Evolutionary conservation across 2,329 filamentous ascomycete species (phyloP).

Genomic region (Coniochaeta ligniaria): DNA sequence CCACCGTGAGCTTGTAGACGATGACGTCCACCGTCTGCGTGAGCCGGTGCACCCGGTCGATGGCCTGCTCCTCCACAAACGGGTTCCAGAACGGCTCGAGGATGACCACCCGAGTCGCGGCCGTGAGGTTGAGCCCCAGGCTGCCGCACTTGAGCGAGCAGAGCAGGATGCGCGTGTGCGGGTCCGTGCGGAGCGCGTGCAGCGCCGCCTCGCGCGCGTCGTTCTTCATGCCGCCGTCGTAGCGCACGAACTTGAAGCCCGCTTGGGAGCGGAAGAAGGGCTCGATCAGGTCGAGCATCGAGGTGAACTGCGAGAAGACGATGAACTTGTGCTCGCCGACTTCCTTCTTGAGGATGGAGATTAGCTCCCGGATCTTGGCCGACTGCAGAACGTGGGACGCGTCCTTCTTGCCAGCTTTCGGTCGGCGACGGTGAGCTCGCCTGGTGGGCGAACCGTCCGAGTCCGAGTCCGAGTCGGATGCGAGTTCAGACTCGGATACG

Average conservation of each 20-base stretch:
- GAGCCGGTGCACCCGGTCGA: conserved; percentile 95
- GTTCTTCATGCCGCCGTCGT: conserved; percentile 93
- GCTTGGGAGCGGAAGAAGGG: conserved; percentile 69
- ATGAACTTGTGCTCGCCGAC: conserved; percentile 87
- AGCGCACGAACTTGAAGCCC: conserved; percentile 74
- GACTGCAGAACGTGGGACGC: conserved; percentile 56
- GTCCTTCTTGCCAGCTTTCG: conserved; percentile 31
- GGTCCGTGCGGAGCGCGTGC: conserved; percentile 66
- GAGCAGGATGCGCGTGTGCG: conserved; percentile 71
- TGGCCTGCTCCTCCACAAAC: conserved; percentile 97
- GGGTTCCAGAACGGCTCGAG: conserved; percentile 99
- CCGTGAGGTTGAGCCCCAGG: conserved; percentile 87
- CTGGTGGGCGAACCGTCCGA: conserved; percentile 15
- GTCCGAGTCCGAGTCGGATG: conserved; percentile 23
- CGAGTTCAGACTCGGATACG: conserved; percentile 32
- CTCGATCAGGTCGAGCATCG: conserved; percentile 94
- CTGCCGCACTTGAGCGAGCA: conserved; percentile 94
- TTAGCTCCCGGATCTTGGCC: conserved; percentile 84
- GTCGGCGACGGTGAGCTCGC: conserved; percentile 12
- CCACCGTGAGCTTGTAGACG: conserved; percentile 89
- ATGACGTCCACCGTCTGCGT: conserved; percentile 93
- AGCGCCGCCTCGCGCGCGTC: conserved; percentile 86
- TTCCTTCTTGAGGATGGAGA: conserved; percentile 74
- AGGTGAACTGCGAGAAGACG: conserved; percentile 97
- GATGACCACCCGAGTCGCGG: conserved; percentile 87